Base-by-base conservation (phyloP, 2,329 filamentous ascomycete species). In the Macroventuria anomochaeta region DNA sequence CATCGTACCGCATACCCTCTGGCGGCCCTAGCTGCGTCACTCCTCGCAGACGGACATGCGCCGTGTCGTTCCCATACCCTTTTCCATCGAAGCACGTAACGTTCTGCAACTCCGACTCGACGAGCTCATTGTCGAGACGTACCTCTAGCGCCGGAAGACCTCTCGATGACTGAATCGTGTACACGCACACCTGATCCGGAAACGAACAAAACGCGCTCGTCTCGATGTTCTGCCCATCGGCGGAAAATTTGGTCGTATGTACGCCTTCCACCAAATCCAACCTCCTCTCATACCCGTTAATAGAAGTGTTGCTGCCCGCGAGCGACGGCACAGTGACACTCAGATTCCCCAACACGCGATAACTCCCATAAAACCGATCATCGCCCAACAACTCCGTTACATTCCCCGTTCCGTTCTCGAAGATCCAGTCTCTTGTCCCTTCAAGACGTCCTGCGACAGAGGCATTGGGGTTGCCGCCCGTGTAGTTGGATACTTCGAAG, bases 351-450 rank as follows among this genome's bases (percentile, higher is more conserved):
- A 81, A 64, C 1, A 80, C 79, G 46, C 74, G 74, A 55, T 79
- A 82, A 3, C 74, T 75, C 11, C 81, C 81, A 46, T 80, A 83
- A 17, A 68, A 63, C 6, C 68, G 61, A 6, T 71, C 69, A 11
- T 43, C 51, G 5, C 77, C 78, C 15, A 80, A 70, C 5, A 82
- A 58, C 11, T 67, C 52, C 0, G 50, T 51, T 57, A 64, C 69
- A 70, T 77, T 77, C n/a, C 80, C 80, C 0, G 76, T 81, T 5
- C 79, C 79, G 43, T 82, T 80, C 15, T 76, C 62, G 37, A 81
- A 83, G 13, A 83, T 82, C 56, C 63, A 73, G 3, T 77, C 68
- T n/a, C 79, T 70, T 4, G 82, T 80, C 0, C 71, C 75, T 1
- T 74, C 69, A 0, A 83, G 55, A 3, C 18, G 33, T 5, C 69